These are phyloP conservation scores for Pulveroboletus sp. DNA, from an alignment of 768 basidiomycete species.

Conservation along the genomic window DNA sequence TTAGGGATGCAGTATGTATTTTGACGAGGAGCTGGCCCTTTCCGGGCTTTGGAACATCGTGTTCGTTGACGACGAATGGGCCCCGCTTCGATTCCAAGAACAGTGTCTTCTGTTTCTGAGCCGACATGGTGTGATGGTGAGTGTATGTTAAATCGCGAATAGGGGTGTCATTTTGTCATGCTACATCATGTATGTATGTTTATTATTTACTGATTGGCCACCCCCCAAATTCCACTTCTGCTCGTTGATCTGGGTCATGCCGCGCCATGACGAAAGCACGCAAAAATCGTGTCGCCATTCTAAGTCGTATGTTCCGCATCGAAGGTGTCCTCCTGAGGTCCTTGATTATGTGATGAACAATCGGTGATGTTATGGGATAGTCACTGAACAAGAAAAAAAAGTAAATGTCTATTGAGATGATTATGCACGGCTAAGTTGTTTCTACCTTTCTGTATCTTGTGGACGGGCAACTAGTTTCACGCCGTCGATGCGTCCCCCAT, in stretches of 20 bases:
- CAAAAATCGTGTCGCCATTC: conserved; percentile 31
- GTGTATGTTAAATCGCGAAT: conserved; percentile 10
- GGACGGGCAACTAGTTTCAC: conserved; percentile 44
- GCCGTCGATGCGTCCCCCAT: conserved; percentile 41
- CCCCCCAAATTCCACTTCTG: conserved; percentile 29
- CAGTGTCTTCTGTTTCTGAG: conserved; percentile 28
- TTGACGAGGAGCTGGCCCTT: conserved; percentile 42
- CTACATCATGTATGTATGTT: conserved; percentile 17
- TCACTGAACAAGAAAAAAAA: conserved; percentile 22
- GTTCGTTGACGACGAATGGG: conserved; percentile 28
- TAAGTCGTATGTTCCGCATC: conserved; percentile 29
- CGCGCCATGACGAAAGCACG: conserved; percentile 30
- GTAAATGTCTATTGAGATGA: conserved; percentile 22
- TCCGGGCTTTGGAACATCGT: conserved; percentile 32
- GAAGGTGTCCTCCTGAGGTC: conserved; percentile 29
- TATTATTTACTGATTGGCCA: conserved; percentile 30
- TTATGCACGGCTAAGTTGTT: conserved; percentile 15
- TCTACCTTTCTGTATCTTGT: conserved; percentile 41
- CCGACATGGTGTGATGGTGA: conserved; percentile 15
- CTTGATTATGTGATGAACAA: conserved; percentile 19
- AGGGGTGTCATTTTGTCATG: conserved; percentile 9
- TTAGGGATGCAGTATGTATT: conserved; percentile 38
- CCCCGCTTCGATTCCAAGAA: conserved; percentile 28
- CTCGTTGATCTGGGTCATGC: conserved; percentile 25
- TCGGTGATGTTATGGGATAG: conserved; percentile 15